Base-by-base conservation (phyloP, 495 filamentous ascomycete genomes). In the Aspergillus kassunensis region DNA sequence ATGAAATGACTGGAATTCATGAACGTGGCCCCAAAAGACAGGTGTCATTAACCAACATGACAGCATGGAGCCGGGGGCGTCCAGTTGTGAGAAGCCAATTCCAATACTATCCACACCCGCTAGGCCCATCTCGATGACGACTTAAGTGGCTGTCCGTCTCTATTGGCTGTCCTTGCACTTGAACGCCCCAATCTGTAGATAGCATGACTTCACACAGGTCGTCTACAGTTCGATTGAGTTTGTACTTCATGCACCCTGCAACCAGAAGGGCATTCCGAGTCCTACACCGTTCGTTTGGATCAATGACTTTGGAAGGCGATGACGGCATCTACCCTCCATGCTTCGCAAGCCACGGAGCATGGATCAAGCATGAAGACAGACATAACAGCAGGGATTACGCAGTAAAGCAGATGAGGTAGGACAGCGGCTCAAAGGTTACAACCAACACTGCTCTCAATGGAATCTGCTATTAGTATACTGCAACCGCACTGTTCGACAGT, bases 21-120 rank as follows among this genome's bases (percentile, higher is more conserved):
- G 27, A 45, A 46, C 41, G 41, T 45, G 50, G 50, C 41, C 50
- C 50, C 50, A 37, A 30, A 50, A 45, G 50, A 53, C 31, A 16
- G 42, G n/a, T 6, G 31, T 19, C 33, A 29, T 34, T 34, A 15
- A 36, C 27, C 39, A 15, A 34, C 20, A 2, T 35, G 33, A 23
- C 27, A 51, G 29, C 37, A 18, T 30, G n/a, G 25, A 45, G 23
- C 24, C 24, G 24, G 16, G 7, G n/a, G 33, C 23, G 41, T 37
- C 37, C 29, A 25, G 21, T 45, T 39, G 31, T 31, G 15, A 33
- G 20, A 53, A 53, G 41, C 21, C 41, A 53, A 48, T 13, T 48
- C 13, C 1, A 36, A 9, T 11, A 20, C 19, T 33, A 20, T n/a
- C n/a, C n/a, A n/a, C n/a, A n/a, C n/a, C n/a, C n/a, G n/a, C n/a